Percentiles rank a stretch among this genome's conserved stretches.
phyloP scores from a whole-genome alignment of 2,329 filamentous ascomycete genomes.

The Epichloe amarillans region DNA sequence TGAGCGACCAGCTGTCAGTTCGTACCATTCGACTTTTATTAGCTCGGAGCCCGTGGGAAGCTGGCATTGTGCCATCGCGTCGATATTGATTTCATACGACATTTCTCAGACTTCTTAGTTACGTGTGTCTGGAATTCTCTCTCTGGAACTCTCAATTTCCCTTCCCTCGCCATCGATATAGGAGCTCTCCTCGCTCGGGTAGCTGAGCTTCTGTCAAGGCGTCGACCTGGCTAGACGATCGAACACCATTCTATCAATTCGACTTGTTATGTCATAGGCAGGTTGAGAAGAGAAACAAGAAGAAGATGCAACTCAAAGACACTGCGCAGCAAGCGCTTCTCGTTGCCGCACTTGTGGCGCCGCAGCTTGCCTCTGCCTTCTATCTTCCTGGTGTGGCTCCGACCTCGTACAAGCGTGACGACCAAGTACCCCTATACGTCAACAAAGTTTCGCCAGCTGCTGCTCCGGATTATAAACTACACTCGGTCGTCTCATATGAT shows the following conservation, averaged over 20 bases:
- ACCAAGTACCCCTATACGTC: slow-evolving; percentile 75
- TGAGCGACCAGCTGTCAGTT: background rate
- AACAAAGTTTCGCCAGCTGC: slow-evolving; percentile 84
- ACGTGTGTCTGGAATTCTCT: background rate
- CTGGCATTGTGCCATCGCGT: background rate
- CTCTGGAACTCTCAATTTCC: background rate
- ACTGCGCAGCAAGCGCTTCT: slow-evolving; percentile 37
- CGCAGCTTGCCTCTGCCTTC: slow-evolving; percentile 56
- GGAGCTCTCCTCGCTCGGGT: background rate
- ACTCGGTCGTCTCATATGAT: slow-evolving; percentile 90
- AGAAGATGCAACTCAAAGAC: slow-evolving; percentile 31
- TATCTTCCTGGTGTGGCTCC: slow-evolving; percentile 95
- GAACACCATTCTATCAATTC: background rate
- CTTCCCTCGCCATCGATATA: background rate
- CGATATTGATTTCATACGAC: background rate
- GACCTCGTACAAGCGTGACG: slow-evolving; percentile 72
- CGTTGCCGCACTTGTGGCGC: slow-evolving; percentile 34
- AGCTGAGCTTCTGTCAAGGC: background rate
- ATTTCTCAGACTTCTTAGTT: background rate
- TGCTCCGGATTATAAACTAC: slow-evolving; percentile 65
- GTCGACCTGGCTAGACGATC: background rate
- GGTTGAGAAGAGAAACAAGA: background rate
- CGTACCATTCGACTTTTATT: background rate
- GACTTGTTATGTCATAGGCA: slow-evolving; percentile 2
- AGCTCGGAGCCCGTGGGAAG: background rate